Base-by-base conservation (phyloP, 805 yeast species). In the Saturnispora ahearnii region DNA sequence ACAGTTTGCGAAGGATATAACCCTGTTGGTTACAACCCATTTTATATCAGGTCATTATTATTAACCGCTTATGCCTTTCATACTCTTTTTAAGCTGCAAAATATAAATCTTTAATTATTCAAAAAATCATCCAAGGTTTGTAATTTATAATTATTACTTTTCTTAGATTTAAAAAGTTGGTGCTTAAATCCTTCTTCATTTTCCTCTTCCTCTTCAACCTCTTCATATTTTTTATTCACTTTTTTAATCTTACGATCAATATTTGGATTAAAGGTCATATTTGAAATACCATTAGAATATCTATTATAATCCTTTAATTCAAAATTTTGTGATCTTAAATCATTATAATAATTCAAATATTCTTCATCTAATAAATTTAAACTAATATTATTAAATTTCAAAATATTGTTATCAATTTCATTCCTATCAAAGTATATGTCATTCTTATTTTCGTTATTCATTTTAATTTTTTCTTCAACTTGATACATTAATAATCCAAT, bases 101-200 rank as follows among this genome's bases (percentile, higher is more conserved):
- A 6, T 28, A 41, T 41, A 28, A 28, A 41, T 28, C n/a, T 34
- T 33, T 30, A 45, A 36, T 32, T 38, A 24, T 41, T 47, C 12
- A 90, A 81, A 62, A 90, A 90, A 53, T 90, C 98, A 60, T 90
- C 97, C 51, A 90, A 67, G 51, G 90, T 84, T 62, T 87, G 95
- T 36, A 85, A 64, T 52, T 78, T 76, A 58, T 79, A 82, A 48
- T 70, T 30, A 58, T 46, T 44, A 11, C 7, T 26, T 3, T 43
- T 32, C 30, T 44, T 44, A 18, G 24, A n/a, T 10, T 18, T 42
- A 28, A 42, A 41, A 36, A 18, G 13, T 28, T 15, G 15, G 6
- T 38, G 26, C 30, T 28, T 6, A 37, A 34, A 12, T 26, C 32
- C 15, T 30, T 24, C n/a, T 43, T 44, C 18, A 44, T 32, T 18